Conservation (phyloP, 208 protist genomes). For the Borovskyia barvae region DNA sequence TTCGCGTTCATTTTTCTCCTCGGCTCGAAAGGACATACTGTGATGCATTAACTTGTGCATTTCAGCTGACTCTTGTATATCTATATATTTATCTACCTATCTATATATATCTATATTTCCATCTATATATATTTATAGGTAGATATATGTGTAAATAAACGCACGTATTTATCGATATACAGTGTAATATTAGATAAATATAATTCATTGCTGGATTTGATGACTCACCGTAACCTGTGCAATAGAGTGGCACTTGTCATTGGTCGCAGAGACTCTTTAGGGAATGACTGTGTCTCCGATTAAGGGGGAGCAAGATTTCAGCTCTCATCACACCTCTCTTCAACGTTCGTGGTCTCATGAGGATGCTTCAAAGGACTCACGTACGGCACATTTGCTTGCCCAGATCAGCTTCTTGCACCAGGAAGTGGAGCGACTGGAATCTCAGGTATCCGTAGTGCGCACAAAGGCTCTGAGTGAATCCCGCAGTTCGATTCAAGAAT, state of each 20-base stretch:
- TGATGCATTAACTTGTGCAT: too few relatives aligned
- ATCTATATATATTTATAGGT: too few relatives aligned
- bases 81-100: not conserved
- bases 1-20: too few relatives aligned
- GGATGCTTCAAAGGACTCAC: conserved; percentile 5
- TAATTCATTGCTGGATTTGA: too few relatives aligned
- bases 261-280: too few relatives aligned
- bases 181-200: too few relatives aligned
- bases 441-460: conserved; percentile 32
- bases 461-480: conserved; percentile 25
- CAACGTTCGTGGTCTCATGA: not conserved
- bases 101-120: too few relatives aligned
- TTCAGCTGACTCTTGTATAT: not conserved
- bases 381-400: conserved; percentile 51
- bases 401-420: conserved; percentile 83
- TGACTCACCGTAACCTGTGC: too few relatives aligned
- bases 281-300: too few relatives aligned
- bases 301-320: not conserved
- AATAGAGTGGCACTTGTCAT: too few relatives aligned
- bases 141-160: not conserved
- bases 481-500: conserved; percentile 25
- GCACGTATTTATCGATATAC: not conserved
- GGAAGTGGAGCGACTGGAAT: conserved; percentile 77
- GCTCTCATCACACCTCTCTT: not conserved
- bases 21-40: too few relatives aligned